These are phyloP conservation scores for Backusella morwellensis DNA, from an alignment of 192 early-diverging fungal genomes.

Conservation along the genomic window DNA sequence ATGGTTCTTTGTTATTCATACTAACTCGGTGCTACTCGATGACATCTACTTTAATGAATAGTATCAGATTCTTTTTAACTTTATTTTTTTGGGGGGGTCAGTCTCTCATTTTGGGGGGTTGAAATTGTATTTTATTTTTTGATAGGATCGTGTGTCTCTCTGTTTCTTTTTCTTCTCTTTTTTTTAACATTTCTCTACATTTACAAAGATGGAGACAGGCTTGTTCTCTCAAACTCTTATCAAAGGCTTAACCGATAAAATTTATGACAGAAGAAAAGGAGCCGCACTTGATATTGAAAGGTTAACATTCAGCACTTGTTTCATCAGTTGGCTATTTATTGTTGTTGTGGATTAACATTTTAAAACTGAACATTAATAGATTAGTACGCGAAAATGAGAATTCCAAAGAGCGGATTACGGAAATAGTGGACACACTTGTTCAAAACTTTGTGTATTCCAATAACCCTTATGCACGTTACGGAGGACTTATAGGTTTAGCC, in stretches of 20 bases:
- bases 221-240: constrained; percentile 43
- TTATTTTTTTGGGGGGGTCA: not conserved
- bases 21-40: no score
- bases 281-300: constrained; percentile 92
- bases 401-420: constrained; percentile 59
- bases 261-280: constrained; percentile 93
- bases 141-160: not conserved
- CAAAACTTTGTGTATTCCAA: constrained; percentile 88
- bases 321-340: not conserved
- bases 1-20: no score
- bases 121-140: not conserved
- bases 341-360: not conserved
- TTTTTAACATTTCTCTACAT: not conserved
- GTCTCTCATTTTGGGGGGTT: not conserved
- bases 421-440: constrained; percentile 76
- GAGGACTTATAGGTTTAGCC: constrained; percentile 92
- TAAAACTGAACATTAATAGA: constrained; percentile 25
- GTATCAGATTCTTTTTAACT: not conserved
- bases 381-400: constrained; percentile 68
- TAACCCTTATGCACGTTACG: constrained; percentile 83
- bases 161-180: not conserved
- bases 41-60: not conserved
- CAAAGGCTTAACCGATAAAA: constrained; percentile 80
- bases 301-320: constrained; percentile 23
- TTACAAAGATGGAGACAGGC: constrained; percentile 15